A percentile compares a stretch with the other conserved stretches of the same genome.
Evolutionary conservation across 257 asterid genomes (phyloP).

Genomic region (Gynochthodes officinalis): DNA sequence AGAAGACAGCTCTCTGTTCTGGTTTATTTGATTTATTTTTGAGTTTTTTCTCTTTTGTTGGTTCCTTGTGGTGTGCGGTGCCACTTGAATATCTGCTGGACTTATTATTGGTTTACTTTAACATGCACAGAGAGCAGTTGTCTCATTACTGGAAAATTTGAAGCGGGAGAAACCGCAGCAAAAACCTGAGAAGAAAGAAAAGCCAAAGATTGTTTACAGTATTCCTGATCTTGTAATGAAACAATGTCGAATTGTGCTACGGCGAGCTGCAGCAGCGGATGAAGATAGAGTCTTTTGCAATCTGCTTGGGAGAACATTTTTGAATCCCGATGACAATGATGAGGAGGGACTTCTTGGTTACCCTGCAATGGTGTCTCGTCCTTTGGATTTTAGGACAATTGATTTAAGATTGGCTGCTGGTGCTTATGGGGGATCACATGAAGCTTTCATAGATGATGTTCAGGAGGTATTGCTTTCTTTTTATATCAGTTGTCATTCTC

Average conservation of each 20-base stretch:
- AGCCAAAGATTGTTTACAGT: slow-evolving; percentile 42
- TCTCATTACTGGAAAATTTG: slow-evolving; percentile 64
- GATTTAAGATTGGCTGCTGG: slow-evolving; percentile 93
- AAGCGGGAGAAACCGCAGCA: slow-evolving; percentile 47
- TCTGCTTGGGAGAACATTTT: slow-evolving; percentile 65
- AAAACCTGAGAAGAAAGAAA: slow-evolving; percentile 70
- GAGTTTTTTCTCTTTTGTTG: background rate
- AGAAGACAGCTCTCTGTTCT: background rate
- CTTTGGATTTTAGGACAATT: slow-evolving; percentile 86
- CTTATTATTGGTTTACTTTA: slow-evolving; percentile 12
- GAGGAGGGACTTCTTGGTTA: slow-evolving; percentile 84
- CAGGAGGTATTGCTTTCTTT: slow-evolving; percentile 62
- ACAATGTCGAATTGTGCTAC: slow-evolving; percentile 83
- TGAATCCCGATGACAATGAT: slow-evolving; percentile 69
- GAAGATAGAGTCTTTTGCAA: slow-evolving; percentile 83
- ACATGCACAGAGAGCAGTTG: slow-evolving; percentile 78
- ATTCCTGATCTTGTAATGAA: slow-evolving; percentile 65
- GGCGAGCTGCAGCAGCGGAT: slow-evolving; percentile 66
- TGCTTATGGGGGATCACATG: slow-evolving; percentile 83
- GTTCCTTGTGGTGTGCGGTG: slow-evolving; percentile 4
- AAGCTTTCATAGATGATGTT: slow-evolving; percentile 87
- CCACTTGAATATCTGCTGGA: background rate
- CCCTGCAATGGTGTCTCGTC: slow-evolving; percentile 94
- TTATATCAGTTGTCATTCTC: background rate
- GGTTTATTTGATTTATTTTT: background rate